Evolutionary conservation across 441 rosid species (phyloP).

Genomic region (Erodium moschatum): DNA sequence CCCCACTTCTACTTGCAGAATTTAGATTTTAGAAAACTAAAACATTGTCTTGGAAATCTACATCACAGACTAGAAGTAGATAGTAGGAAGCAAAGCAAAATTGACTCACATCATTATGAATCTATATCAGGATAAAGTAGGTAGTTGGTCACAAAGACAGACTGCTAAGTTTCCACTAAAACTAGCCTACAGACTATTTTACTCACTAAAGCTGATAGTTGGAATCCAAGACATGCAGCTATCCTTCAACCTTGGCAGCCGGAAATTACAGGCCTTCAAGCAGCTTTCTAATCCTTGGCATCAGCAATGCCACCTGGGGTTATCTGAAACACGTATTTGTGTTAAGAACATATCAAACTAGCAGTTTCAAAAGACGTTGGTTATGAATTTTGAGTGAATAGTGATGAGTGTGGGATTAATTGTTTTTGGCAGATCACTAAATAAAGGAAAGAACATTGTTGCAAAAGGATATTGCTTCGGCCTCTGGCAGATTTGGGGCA

Average conservation of each 20-base stretch:
- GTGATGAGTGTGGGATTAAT: background rate
- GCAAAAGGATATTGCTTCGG: constrained; percentile 83
- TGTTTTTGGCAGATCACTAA: background rate
- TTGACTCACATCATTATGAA: background rate
- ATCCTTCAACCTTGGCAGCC: background rate
- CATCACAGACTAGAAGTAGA: background rate
- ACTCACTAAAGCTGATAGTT: background rate
- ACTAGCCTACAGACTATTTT: no score
- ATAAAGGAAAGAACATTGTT: background rate
- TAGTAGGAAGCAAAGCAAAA: background rate
- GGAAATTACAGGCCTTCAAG: no score
- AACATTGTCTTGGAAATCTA: background rate
- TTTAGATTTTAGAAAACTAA: no score
- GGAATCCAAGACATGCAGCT: background rate
- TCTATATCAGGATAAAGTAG: background rate
- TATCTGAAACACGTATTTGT: constrained; percentile 58
- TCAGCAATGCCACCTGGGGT: constrained; percentile 80
- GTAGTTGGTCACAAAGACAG: no score
- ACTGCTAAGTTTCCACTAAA: no score
- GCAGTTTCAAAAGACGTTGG: background rate
- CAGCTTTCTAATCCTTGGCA: constrained; percentile 50
- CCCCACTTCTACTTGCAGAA: no score
- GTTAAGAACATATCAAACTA: constrained; percentile 36
- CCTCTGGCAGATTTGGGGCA: constrained; percentile 86
- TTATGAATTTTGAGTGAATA: background rate